Conservation (phyloP, 2,329 filamentous ascomycete genomes). For the Monascus ruber region DNA sequence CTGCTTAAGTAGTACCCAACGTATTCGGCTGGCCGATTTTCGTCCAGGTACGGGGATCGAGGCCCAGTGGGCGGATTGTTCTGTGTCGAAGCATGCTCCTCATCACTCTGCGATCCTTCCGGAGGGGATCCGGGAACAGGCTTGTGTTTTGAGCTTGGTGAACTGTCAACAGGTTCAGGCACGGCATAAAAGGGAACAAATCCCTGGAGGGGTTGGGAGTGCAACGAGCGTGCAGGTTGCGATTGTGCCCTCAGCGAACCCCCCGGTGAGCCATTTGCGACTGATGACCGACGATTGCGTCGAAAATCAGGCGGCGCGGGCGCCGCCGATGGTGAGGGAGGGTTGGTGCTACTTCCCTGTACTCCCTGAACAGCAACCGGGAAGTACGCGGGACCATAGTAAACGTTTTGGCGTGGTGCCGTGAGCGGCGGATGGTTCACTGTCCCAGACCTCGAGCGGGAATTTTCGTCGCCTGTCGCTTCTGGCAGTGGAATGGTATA, state of each 20-base stretch:
- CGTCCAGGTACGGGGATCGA: conserved; percentile 23
- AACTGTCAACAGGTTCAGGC: conserved; percentile 17
- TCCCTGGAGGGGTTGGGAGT: conserved; percentile 20
- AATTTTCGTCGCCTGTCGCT: conserved; percentile 20
- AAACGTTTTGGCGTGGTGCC: conserved; percentile 23
- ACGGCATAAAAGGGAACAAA: conserved; percentile 23
- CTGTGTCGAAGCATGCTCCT: conserved; percentile 20
- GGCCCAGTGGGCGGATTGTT: conserved; percentile 24
- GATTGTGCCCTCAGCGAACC: conserved; percentile 37
- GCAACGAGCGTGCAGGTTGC: conserved; percentile 37
- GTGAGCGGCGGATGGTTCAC: conserved; percentile 24
- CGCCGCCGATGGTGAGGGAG: conserved; percentile 33
- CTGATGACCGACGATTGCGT: conserved; percentile 35
- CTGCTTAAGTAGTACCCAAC: conserved; percentile 36
- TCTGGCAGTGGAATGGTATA: conserved; percentile 29
- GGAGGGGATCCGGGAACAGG: conserved; percentile 22
- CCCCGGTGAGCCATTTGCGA: conserved; percentile 30
- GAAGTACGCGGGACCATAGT: conserved; percentile 25
- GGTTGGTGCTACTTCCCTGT: conserved; percentile 33
- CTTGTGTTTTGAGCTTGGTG: conserved; percentile 19
- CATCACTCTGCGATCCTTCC: conserved; percentile 20
- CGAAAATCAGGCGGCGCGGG: conserved; percentile 31
- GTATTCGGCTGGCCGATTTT: conserved; percentile 31
- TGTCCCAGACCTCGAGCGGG: conserved; percentile 26
- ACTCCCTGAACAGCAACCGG: conserved; percentile 23